These are phyloP conservation scores for Termitomyces sp. DNA, from an alignment of 768 basidiomycete species.

Conservation along the genomic window DNA sequence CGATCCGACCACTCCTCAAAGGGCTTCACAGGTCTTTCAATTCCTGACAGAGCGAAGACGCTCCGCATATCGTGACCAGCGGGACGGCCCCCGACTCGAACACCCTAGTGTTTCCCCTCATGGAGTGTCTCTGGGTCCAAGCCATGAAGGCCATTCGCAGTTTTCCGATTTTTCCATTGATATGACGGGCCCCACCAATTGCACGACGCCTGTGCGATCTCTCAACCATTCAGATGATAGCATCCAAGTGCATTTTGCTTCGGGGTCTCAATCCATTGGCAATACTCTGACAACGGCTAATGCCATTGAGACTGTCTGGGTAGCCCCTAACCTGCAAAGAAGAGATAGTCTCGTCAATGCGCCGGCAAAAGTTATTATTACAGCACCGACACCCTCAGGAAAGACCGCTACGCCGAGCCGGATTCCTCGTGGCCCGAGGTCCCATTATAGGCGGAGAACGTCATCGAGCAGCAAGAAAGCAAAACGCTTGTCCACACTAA, in stretches of 20 bases:
- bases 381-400: constrained; percentile 44
- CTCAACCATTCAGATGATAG: constrained; percentile 1
- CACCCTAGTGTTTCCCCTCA: constrained; percentile 35
- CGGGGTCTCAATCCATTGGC: constrained; percentile 1
- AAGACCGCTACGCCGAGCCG: constrained; percentile 28
- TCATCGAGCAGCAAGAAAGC: constrained; percentile 20
- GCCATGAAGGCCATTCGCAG: constrained; percentile 18
- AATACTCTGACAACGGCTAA: background rate
- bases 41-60: constrained; percentile 54
- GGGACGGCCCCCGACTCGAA: constrained; percentile 34
- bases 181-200: constrained; percentile 6
- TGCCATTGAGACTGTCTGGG: constrained; percentile 8
- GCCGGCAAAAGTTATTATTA: constrained; percentile 47
- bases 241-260: background rate
- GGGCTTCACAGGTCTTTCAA: constrained; percentile 72
- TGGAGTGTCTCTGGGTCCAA: constrained; percentile 16
- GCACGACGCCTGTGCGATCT: constrained; percentile 15
- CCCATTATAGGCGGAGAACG: constrained; percentile 25
- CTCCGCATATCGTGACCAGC: constrained; percentile 22
- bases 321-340: constrained; percentile 21
- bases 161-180: constrained; percentile 23
- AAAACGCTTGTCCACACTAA: constrained; percentile 21
- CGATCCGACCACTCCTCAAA: constrained; percentile 49
- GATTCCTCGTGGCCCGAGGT: constrained; percentile 39
- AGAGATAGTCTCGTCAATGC: constrained; percentile 39